Evolutionary conservation across 805 yeast species (phyloP), one percentile per base, ranked within the genome.

Genomic region (Kazachstania taianensis): DNA sequence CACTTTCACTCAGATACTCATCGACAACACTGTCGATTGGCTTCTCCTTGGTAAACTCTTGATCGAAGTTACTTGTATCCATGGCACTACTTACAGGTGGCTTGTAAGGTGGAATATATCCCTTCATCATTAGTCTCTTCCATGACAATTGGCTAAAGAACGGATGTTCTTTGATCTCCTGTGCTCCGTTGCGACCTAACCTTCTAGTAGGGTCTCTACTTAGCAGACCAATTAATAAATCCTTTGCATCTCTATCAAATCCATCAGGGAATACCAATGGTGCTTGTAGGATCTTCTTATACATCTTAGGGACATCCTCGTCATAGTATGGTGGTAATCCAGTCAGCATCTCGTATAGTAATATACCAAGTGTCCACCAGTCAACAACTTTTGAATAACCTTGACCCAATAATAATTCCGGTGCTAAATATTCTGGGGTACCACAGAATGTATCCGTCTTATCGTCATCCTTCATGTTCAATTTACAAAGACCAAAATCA

Each of bases 311-410:
- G 5, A 82, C 81, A 59, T 87, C 92, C 54, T 87, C 96, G 55
- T 92, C 97, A 57, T 85, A 92, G 57, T 85, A 92, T 27, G 98
- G 98, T 4, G 98, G 98, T 46, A 92, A 69, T 1, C 97, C 96
- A 1, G 96, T 86, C 41, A 92, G 67, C 98, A 92, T 92, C 55
- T 89, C 98, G 57, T 85, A 92, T 30, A 92, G 66, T 36, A 92
- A 67, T 13, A 89, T 87, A 28, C 98, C 98, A 48, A 92, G 67
- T 1, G 98, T 92, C 98, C 98, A 92, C 89, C 96, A 92, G 61
- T 92, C 98, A 16, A 92, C 97, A 7, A 81, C 81, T 57, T 94
- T 78, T 2, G 97, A 86, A 60, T 92, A 92, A 2, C 97, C 97
- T 55, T 83, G 86, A 33, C 94, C 92, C 49, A 86, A 66, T 33